These are phyloP conservation scores for Erigeron philadelphicus DNA, from an alignment of 140 eudicot species.

Conservation along the genomic window DNA sequence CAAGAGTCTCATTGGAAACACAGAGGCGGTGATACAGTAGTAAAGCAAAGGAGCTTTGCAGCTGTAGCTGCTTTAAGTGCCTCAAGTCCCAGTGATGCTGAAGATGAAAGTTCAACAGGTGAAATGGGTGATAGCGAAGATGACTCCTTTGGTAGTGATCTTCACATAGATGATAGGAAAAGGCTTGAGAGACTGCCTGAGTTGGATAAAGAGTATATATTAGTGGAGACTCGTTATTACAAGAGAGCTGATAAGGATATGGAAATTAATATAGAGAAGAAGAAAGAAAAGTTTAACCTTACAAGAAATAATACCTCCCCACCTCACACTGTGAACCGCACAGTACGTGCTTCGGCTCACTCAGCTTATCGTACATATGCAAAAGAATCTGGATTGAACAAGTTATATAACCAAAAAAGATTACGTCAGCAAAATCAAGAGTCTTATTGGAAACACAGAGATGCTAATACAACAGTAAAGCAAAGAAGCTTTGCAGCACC, in stretches of 20 bases:
- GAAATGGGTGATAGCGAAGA: constrained; percentile 56
- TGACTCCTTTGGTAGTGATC: constrained; percentile 83
- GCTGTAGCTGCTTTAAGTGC: too few relatives aligned
- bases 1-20: too few relatives aligned
- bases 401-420: constrained; percentile 49
- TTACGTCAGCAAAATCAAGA: constrained; percentile 57
- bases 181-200: constrained; percentile 67
- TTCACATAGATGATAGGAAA: constrained; percentile 67
- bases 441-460: constrained; percentile 36
- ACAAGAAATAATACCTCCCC: constrained; percentile 54
- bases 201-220: constrained; percentile 70
- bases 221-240: constrained; percentile 53
- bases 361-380: constrained; percentile 65
- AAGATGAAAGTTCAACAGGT: too few relatives aligned
- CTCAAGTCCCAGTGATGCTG: too few relatives aligned
- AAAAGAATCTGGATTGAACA: constrained; percentile 49
- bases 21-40: too few relatives aligned
- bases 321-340: constrained; percentile 50
- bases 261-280: constrained; percentile 43
- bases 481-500: not conserved
- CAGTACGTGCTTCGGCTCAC: constrained; percentile 57
- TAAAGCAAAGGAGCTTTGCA: too few relatives aligned
- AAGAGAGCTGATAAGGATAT: constrained; percentile 56
- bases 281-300: constrained; percentile 46
- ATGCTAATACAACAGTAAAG: constrained; percentile 49